These are phyloP conservation scores for Botrytis elliptica DNA, from an alignment of 2,329 filamentous ascomycete species.

Conservation along the genomic window DNA sequence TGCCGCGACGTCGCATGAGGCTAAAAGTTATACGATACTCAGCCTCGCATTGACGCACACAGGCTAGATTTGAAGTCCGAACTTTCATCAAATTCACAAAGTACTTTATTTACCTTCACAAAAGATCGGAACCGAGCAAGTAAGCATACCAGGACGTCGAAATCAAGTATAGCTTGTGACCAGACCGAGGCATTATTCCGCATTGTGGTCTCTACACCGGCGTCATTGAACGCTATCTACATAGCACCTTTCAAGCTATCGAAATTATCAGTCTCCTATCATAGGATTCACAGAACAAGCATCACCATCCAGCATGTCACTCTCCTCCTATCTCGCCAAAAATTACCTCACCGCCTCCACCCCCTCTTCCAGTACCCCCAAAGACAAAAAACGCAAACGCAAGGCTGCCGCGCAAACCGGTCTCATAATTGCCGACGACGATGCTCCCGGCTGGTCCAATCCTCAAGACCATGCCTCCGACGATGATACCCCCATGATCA, in stretches of 20 bases:
- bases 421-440: constrained; percentile 65
- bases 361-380: constrained; percentile 46
- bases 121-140: background rate
- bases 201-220: background rate
- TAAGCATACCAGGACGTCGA: background rate
- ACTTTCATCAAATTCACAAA: background rate
- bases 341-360: constrained; percentile 78
- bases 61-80: background rate
- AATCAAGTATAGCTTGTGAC: background rate
- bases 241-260: background rate
- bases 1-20: background rate
- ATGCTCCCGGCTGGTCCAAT: constrained; percentile 44
- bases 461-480: constrained; percentile 51
- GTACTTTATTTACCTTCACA: background rate
- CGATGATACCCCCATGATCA: constrained; percentile 51
- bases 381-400: constrained; percentile 64
- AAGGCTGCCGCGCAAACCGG: constrained; percentile 51
- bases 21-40: constrained; percentile 11
- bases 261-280: background rate
- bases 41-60: constrained; percentile 13
- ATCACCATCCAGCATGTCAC: constrained; percentile 51
- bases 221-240: background rate
- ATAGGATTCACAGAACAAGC: too few relatives aligned
- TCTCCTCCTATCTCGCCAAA: constrained; percentile 84
- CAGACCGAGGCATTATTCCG: background rate